phyloP scores from a whole-genome alignment of 2,329 filamentous ascomycete genomes.

The Clonostachys chloroleuca region DNA sequence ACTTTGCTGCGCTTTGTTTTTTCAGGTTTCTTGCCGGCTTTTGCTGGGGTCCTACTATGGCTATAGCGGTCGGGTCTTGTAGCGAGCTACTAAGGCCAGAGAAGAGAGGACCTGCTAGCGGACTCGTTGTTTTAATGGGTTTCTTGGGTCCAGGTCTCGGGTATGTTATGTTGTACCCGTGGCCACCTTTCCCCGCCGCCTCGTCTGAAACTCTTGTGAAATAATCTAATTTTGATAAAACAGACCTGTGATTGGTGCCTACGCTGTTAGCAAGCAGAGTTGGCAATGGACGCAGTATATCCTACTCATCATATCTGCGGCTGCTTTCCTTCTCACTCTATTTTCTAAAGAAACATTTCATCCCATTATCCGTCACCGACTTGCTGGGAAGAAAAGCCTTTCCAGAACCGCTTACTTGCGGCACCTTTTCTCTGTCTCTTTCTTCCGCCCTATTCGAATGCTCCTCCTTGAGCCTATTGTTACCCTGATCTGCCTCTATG shows the following conservation, averaged over 20 bases:
- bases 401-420: slow-evolving; percentile 15
- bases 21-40: slow-evolving; percentile 54
- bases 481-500: slow-evolving; percentile 46
- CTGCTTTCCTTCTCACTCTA: slow-evolving; percentile 25
- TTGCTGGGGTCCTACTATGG: slow-evolving; percentile 40
- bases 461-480: slow-evolving; percentile 60
- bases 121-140: slow-evolving; percentile 40
- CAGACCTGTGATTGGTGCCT: slow-evolving; percentile 41
- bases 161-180: slow-evolving; percentile 7
- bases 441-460: slow-evolving; percentile 51
- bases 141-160: slow-evolving; percentile 48
- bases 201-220: background rate
- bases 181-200: too few species aligned
- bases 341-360: slow-evolving; percentile 53
- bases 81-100: slow-evolving; percentile 38
- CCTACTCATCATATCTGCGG: slow-evolving; percentile 36
- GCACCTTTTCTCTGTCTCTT: slow-evolving; percentile 31
- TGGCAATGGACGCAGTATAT: slow-evolving; percentile 43
- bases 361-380: slow-evolving; percentile 36
- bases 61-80: slow-evolving; percentile 44
- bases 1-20: slow-evolving; percentile 45
- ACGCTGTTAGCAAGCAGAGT: slow-evolving; percentile 33
- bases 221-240: slow-evolving; percentile 3
- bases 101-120: slow-evolving; percentile 27
- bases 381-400: slow-evolving; percentile 26